phyloP scores from a whole-genome alignment of 1,284 basidiomycete species.

The Puccinia polysora region DNA sequence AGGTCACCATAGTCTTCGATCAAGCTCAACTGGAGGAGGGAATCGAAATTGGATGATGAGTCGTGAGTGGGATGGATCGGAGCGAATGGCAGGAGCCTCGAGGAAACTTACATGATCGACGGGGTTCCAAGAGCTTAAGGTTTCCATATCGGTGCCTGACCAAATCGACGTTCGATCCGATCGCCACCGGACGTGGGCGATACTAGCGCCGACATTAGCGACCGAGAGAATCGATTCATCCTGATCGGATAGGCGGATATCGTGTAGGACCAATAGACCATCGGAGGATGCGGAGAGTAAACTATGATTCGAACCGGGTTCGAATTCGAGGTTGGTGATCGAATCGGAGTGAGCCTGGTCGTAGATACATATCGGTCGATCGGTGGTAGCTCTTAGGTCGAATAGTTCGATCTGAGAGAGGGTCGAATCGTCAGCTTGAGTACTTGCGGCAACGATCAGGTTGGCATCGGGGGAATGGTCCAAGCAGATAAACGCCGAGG shows the following conservation, averaged over 20 bases:
- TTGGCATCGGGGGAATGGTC: no score
- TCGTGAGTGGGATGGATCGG: background rate
- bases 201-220: slow-evolving; percentile 54
- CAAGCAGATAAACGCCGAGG: no score
- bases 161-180: background rate
- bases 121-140: background rate
- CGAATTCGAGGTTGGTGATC: no score
- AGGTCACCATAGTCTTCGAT: slow-evolving; percentile 22
- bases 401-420: no score
- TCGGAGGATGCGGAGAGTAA: slow-evolving; percentile 56
- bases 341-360: no score
- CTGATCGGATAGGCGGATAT: slow-evolving; percentile 56
- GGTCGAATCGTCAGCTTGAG: no score
- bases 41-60: background rate
- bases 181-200: slow-evolving; percentile 50
- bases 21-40: background rate
- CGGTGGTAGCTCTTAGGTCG: no score
- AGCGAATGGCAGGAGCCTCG: no score
- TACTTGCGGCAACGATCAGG: no score
- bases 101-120: slow-evolving; percentile 4
- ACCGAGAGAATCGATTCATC: slow-evolving; percentile 55
- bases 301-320: no score
- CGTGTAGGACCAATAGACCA: slow-evolving; percentile 55
- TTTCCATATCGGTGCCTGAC: slow-evolving; percentile 23
- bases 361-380: no score